These are phyloP conservation scores for Eutrema heterophyllum DNA, from an alignment of 345 rosid genomes.

Conservation along the genomic window DNA sequence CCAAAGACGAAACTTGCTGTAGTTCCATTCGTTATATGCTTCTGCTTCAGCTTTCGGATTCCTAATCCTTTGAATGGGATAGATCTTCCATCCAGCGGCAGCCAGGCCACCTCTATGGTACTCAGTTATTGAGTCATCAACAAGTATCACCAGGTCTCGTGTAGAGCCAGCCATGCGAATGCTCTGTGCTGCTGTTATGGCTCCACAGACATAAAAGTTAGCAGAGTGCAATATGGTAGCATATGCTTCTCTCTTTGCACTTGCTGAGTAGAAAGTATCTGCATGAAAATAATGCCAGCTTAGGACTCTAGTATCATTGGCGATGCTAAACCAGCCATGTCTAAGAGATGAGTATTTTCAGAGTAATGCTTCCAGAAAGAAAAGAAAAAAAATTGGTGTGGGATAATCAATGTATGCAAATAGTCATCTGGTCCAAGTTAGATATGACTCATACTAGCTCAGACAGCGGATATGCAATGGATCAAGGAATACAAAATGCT, in stretches of 20 bases:
- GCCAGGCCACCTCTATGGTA: conserved; percentile 70
- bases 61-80: conserved; percentile 67
- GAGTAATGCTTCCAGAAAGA: neutral
- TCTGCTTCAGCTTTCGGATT: conserved; percentile 80
- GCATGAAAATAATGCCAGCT: conserved; percentile 21
- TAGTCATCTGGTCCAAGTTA: neutral
- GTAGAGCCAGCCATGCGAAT: conserved; percentile 90
- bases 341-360: neutral
- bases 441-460: neutral
- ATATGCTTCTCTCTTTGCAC: conserved; percentile 69
- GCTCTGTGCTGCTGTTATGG: conserved; percentile 81
- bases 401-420: neutral
- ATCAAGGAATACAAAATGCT: neutral
- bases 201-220: conserved; percentile 76
- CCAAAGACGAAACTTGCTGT: conserved; percentile 94
- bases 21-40: conserved; percentile 92
- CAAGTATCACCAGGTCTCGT: conserved; percentile 85
- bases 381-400: neutral
- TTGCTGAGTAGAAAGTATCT: conserved; percentile 63
- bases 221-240: conserved; percentile 95
- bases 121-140: conserved; percentile 69
- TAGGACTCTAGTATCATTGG: neutral
- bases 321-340: neutral
- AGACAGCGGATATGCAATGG: neutral
- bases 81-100: conserved; percentile 88